Percentiles rank a stretch among this genome's conserved stretches.
Evolutionary conservation across 495 filamentous ascomycete species (phyloP).

Genomic region (Entonaema liquescens): DNA sequence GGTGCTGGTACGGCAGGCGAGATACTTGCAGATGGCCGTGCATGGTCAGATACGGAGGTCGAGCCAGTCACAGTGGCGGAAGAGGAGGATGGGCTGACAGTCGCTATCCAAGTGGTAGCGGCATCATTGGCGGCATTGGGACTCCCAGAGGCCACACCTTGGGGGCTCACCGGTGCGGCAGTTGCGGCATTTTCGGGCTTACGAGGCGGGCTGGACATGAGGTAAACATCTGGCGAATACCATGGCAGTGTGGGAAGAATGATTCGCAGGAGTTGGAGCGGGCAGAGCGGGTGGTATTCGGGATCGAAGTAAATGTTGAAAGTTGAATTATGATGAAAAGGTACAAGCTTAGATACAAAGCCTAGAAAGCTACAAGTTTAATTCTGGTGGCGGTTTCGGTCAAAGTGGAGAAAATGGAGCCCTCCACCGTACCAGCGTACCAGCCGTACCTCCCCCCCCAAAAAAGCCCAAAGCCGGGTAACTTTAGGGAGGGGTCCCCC

Average conservation of each 20-base stretch:
- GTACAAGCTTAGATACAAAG: constrained; percentile 22
- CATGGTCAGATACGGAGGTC: constrained; percentile 39
- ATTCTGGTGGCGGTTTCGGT: constrained; percentile 39
- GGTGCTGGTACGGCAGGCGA: constrained; percentile 44
- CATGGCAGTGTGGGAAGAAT: constrained; percentile 48
- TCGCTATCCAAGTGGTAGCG: constrained; percentile 40
- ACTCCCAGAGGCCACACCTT: constrained; percentile 40
- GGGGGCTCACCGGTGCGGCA: constrained; percentile 58
- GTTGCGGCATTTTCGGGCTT: constrained; percentile 59
- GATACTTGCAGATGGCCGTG: constrained; percentile 38
- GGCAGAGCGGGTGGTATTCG: constrained; percentile 34
- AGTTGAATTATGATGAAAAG: constrained; percentile 42
- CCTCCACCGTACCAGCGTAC: not conserved
- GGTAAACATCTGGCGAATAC: constrained; percentile 58
- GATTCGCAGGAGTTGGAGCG: constrained; percentile 32
- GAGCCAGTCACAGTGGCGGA: constrained; percentile 41
- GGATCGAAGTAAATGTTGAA: constrained; percentile 12
- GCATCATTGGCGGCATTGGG: constrained; percentile 36
- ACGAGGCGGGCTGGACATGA: constrained; percentile 59
- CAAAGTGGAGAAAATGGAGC: constrained; percentile 30
- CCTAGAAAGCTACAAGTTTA: constrained; percentile 26
- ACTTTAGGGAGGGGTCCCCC: constrained; percentile 22
- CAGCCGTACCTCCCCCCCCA: not conserved
- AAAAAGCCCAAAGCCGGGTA: constrained; percentile 9
- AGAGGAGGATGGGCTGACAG: constrained; percentile 41